phyloP scores from a whole-genome alignment of 805 yeast genomes.

The Nakazawaea laoshanensis region DNA sequence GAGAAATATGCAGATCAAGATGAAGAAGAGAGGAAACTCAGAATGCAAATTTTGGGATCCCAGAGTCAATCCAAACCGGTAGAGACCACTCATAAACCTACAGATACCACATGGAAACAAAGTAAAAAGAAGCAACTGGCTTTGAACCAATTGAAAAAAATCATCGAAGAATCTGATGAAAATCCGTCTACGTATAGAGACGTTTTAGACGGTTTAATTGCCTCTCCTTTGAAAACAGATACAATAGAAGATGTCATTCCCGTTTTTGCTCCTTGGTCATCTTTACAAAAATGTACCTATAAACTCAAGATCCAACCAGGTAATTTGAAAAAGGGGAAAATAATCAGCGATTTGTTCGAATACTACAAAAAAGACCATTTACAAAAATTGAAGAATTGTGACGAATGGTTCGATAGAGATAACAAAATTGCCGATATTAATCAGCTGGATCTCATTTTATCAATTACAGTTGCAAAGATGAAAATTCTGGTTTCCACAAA shows the following conservation, averaged over 20 bases:
- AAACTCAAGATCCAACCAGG: constrained; percentile 81
- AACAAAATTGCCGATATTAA: constrained; percentile 47
- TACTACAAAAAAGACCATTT: constrained; percentile 22
- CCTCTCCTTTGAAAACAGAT: constrained; percentile 42
- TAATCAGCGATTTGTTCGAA: constrained; percentile 59
- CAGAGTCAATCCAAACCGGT: constrained; percentile 24
- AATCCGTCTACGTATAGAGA: constrained; percentile 15
- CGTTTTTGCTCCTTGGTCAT: constrained; percentile 88
- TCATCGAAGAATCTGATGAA: constrained; percentile 21
- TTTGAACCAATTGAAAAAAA: constrained; percentile 20
- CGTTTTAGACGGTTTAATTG: constrained; percentile 22
- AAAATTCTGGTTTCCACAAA: constrained; percentile 29
- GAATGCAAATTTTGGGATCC: constrained; percentile 82
- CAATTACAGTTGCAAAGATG: constrained; percentile 64
- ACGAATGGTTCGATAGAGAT: constrained; percentile 67
- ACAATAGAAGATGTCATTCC: constrained; percentile 60
- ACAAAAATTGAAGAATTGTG: constrained; percentile 14
- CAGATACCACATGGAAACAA: constrained; percentile 7
- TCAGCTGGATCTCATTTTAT: constrained; percentile 57
- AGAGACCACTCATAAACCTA: constrained; percentile 1
- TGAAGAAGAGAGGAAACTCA: constrained; percentile 68
- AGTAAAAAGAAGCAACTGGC: constrained; percentile 20
- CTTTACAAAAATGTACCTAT: constrained; percentile 66
- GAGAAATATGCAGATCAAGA: constrained; percentile 87
- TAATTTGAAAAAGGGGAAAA: constrained; percentile 79